Evolutionary conservation across 495 filamentous ascomycete genomes (phyloP).

Genomic region (Rhypophila decipiens): DNA sequence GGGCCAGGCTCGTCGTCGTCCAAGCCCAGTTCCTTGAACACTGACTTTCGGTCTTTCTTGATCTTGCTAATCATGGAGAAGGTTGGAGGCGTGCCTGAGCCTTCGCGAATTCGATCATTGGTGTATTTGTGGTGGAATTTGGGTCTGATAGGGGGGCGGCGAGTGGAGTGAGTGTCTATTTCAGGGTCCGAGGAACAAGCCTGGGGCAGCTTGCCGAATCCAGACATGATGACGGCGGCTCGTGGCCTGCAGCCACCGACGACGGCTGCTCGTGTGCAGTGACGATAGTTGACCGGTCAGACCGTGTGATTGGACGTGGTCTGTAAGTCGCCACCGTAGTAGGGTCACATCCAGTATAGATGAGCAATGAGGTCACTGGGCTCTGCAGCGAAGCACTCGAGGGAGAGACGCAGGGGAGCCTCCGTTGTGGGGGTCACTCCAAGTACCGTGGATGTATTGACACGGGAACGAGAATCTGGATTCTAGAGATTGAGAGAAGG

Average conservation of each 20-base stretch:
- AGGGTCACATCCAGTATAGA: slow-evolving; percentile 5
- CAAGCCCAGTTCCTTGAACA: slow-evolving; percentile 43
- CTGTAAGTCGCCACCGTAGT: slow-evolving; percentile 10
- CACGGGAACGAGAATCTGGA: neutral
- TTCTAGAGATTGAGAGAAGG: neutral
- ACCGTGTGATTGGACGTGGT: neutral
- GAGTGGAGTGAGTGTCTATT: slow-evolving; percentile 2
- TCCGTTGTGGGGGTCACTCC: neutral
- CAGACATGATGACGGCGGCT: slow-evolving; percentile 20
- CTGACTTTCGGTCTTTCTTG: slow-evolving; percentile 31
- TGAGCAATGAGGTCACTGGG: slow-evolving; percentile 19
- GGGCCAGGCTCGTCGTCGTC: slow-evolving; percentile 25
- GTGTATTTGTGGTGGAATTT: slow-evolving; percentile 41
- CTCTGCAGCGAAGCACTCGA: neutral
- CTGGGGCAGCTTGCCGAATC: slow-evolving; percentile 16
- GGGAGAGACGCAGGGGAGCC: neutral
- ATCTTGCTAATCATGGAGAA: slow-evolving; percentile 31
- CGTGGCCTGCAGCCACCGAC: slow-evolving; percentile 7
- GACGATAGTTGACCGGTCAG: neutral
- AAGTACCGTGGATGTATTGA: neutral
- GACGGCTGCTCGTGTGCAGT: slow-evolving; percentile 1
- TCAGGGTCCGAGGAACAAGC: slow-evolving; percentile 16
- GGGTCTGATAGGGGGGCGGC: slow-evolving; percentile 27
- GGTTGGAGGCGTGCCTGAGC: slow-evolving; percentile 22
- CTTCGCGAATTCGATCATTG: slow-evolving; percentile 39